Evolutionary conservation across 352 stramenopile genomes (phyloP), one percentile per base, ranked within the genome.

Genomic region (Phytophthora sp.): DNA sequence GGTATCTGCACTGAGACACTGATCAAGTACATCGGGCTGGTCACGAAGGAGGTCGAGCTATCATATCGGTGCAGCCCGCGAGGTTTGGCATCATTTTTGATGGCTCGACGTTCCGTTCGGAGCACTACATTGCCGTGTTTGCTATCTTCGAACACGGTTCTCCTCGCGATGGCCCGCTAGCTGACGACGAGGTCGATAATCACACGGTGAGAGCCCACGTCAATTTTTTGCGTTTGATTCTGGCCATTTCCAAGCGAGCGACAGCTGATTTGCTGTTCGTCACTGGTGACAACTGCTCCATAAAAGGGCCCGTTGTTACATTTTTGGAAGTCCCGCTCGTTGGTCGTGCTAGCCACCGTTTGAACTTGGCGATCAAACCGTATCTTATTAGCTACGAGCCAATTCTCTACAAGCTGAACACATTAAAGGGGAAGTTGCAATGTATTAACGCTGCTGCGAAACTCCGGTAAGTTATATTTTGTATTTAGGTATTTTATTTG

Each of bases 61-160:
- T 30, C 20, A 30, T 47, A 18, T 18, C 41, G 4, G 18, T 47
- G 41, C 41, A 30, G 8, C 41, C 20, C 18, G 7, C 41, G 7
- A 47, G 30, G 21, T 47, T 47, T 30, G 41, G 41, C 11, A 30
- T 47, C 20, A 26, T 47, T 47, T 47, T 47, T 24, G 41, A 47
- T 29, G 18, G 41, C 3, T 47, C 20, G 41, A 30, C 5, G 16
- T 47, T 30, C 21, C 41, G 18, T 9, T 47, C 41, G 0, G 35
- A 21, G 35, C 15, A 41, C 11, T 41, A 23, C 35, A 18, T 41
- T 20, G 2, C 35, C 1, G 35, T 41, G 20, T 47, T 30, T 9
- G 21, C 41, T 47, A 21, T 15, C 30, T 47, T 30, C 20, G 21
- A 47, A 7, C 39, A 18, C n/a, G n/a, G n/a, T n/a, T n/a, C n/a